Evolutionary conservation across 2,329 filamentous ascomycete species (phyloP).

Genomic region (Monilinia laxa): DNA sequence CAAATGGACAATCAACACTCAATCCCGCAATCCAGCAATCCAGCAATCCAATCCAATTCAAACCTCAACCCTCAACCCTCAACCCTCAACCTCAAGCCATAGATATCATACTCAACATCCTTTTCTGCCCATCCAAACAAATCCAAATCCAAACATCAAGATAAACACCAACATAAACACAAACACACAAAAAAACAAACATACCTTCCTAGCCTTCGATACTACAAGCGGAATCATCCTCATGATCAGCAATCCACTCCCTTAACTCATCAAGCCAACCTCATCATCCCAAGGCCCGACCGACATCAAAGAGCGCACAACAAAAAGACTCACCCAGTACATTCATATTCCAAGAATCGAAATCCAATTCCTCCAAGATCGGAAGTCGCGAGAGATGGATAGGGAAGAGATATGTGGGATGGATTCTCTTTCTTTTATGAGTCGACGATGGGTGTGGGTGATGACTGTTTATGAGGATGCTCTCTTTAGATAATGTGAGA

Average conservation of each 20-base stretch:
- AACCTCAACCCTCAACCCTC: no score
- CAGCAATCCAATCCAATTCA: no score
- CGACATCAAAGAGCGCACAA: no score
- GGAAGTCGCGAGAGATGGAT: not conserved
- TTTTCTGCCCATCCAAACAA: not conserved
- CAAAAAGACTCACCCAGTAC: conserved; percentile 16
- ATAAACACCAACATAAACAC: no score
- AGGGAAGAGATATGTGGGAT: not conserved
- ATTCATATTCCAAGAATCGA: conserved; percentile 13
- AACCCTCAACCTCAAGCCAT: not conserved
- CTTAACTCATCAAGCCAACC: not conserved
- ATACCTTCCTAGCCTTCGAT: conserved; percentile 23
- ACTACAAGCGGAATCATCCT: conserved; percentile 10
- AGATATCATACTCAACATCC: not conserved
- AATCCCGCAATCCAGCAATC: no score
- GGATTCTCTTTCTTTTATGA: not conserved
- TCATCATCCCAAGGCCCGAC: not conserved
- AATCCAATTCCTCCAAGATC: conserved; percentile 6
- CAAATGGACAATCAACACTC: no score
- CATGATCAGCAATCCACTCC: conserved; percentile 14
- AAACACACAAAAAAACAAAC: not conserved
- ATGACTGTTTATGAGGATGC: conserved; percentile 1
- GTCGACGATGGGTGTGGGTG: not conserved
- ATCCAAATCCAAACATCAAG: not conserved
- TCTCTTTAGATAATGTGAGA: not conserved